A percentile compares a stretch with the other conserved stretches of the same genome.
Evolutionary conservation across 164 flowering plant species (phyloP).

Genomic region (Vitis amurensis): DNA sequence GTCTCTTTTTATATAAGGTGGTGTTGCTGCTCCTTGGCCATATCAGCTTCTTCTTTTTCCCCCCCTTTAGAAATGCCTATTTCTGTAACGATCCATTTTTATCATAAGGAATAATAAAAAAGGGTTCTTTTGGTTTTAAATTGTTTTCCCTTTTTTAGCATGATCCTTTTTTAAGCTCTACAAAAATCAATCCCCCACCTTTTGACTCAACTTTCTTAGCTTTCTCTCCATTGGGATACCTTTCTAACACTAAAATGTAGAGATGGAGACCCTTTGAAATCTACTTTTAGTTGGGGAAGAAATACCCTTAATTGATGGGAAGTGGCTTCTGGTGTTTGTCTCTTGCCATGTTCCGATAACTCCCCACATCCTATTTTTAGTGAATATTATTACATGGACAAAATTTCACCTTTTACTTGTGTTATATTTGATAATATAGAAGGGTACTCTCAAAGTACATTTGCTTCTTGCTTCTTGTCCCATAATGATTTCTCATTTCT

Average conservation of each 20-base stretch:
- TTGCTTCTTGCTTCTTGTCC: no score
- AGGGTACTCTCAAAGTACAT: no score
- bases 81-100: slow-evolving; percentile 6
- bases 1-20: no score
- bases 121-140: slow-evolving; percentile 26
- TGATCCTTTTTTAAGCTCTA: slow-evolving; percentile 20
- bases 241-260: slow-evolving; percentile 7
- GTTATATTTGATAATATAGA: no score
- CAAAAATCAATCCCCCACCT: slow-evolving; percentile 1
- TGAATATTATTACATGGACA: no score
- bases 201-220: slow-evolving; percentile 30
- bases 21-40: background rate
- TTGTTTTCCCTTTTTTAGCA: slow-evolving; percentile 29
- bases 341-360: background rate
- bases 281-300: slow-evolving; percentile 3
- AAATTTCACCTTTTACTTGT: no score
- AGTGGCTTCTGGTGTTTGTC: background rate
- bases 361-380: background rate
- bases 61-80: slow-evolving; percentile 20
- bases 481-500: no score
- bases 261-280: slow-evolving; percentile 6
- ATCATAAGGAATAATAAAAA: slow-evolving; percentile 9
- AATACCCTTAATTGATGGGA: slow-evolving; percentile 8
- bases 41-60: background rate
- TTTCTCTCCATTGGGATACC: slow-evolving; percentile 1